phyloP scores from a whole-genome alignment of 2,329 filamentous ascomycete species.

The Tolypocladium amazonense region DNA sequence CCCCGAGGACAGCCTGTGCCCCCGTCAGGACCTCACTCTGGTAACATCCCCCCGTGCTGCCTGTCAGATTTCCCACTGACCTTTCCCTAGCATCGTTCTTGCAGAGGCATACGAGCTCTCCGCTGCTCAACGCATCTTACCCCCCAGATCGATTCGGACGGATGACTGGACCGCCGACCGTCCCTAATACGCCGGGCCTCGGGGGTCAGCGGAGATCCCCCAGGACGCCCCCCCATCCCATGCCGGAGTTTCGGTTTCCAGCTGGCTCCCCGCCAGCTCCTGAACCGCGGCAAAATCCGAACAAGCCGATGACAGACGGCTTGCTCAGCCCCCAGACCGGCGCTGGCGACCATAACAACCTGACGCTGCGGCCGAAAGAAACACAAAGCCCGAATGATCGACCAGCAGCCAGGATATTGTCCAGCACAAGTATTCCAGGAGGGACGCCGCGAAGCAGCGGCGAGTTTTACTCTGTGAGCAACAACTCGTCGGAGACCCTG shows the following conservation, averaged over 20 bases:
- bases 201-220: constrained; percentile 27
- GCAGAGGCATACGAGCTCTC: constrained; percentile 35
- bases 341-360: constrained; percentile 20
- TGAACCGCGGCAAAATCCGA: constrained; percentile 17
- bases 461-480: constrained; percentile 91
- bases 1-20: constrained; percentile 29
- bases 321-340: constrained; percentile 27
- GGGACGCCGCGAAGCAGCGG: constrained; percentile 83
- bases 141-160: constrained; percentile 37
- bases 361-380: constrained; percentile 32
- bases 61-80: constrained; percentile 1
- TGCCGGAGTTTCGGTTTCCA: constrained; percentile 49
- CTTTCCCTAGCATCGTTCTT: constrained; percentile 19
- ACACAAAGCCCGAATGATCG: constrained; percentile 45
- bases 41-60: constrained; percentile 19
- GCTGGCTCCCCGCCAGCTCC: constrained; percentile 31
- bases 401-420: constrained; percentile 56
- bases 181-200: constrained; percentile 32
- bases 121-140: constrained; percentile 44
- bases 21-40: constrained; percentile 27
- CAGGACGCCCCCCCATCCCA: constrained; percentile 28
- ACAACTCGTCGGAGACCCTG: constrained; percentile 87
- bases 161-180: constrained; percentile 29
- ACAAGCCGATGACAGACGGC: constrained; percentile 23
- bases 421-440: constrained; percentile 60